Conservation (phyloP, 495 filamentous ascomycete genomes). For the Neurospora sp. region DNA sequence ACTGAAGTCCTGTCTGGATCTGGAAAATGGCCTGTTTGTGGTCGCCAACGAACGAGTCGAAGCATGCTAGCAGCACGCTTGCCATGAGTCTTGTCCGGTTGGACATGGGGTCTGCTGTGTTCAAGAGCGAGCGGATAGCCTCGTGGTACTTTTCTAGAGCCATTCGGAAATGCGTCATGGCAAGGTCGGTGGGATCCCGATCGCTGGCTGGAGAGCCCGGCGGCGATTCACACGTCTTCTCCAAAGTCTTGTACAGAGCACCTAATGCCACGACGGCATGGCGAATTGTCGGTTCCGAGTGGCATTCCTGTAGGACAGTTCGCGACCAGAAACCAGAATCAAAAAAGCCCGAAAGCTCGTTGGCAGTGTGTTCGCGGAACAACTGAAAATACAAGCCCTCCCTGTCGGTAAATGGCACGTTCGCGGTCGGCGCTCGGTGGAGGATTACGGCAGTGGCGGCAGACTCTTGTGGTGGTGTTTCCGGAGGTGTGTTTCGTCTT, state of each 20-base stretch:
- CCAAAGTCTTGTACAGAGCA: slow-evolving; percentile 51
- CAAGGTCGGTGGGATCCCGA: slow-evolving; percentile 21
- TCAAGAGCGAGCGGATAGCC: slow-evolving; percentile 28
- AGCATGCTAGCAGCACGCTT: slow-evolving; percentile 37
- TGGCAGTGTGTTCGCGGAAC: slow-evolving; percentile 46
- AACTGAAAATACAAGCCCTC: slow-evolving; percentile 51
- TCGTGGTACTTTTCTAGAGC: slow-evolving; percentile 36
- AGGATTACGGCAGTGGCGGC: slow-evolving; percentile 6
- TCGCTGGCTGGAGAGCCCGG: slow-evolving; percentile 27
- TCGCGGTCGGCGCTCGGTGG: slow-evolving; percentile 23
- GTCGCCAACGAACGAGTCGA: slow-evolving; percentile 42
- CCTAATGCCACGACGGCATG: slow-evolving; percentile 58
- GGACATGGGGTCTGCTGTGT: slow-evolving; percentile 22
- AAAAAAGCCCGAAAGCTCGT: slow-evolving; percentile 53
- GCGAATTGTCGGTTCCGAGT: slow-evolving; percentile 50
- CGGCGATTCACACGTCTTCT: slow-evolving; percentile 41
- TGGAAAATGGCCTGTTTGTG: slow-evolving; percentile 38
- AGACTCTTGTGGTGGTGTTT: slow-evolving; percentile 19
- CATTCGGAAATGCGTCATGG: slow-evolving; percentile 32
- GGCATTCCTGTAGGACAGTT: slow-evolving; percentile 48
- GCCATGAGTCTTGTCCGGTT: slow-evolving; percentile 39
- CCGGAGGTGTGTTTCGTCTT: slow-evolving; percentile 22
- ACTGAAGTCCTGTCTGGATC: slow-evolving; percentile 34
- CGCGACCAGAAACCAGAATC: slow-evolving; percentile 52
- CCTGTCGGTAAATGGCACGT: slow-evolving; percentile 25